Evolutionary conservation across 768 basidiomycete species (phyloP), one percentile per base, ranked within the genome.

Genomic region (Inosperma sp.): DNA sequence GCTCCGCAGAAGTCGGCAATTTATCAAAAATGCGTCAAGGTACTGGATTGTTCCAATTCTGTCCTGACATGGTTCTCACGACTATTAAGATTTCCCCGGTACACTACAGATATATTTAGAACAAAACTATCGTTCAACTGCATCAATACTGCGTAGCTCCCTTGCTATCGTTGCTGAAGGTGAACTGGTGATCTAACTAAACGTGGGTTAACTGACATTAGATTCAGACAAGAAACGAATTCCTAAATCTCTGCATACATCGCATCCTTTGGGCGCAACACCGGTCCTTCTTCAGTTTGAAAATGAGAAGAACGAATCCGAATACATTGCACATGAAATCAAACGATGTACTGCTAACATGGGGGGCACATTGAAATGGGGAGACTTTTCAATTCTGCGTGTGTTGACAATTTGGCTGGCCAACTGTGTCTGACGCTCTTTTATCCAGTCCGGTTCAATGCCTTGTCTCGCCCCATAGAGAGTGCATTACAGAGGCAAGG

Each of bases 321-420:
- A 69, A 19, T 86, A 82, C 59, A 83, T 93, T 43, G 88, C 88
- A 2, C 62, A 69, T 1, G 88, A 93, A 64, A 87, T 93, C 65
- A 89, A 86, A 62, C 72, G 88, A 23, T 56, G 87, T 19, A 75
- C 85, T n/a, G 86, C 87, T 0, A 74, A 80, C 52, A 82, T 82
- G 56, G 90, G 89, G 13, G 87, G 86, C 1, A 68, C 79, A 40
- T 66, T 94, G 10, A 70, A 68, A 16, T 91, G 81, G 74, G 79
- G 79, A 21, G 91, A 93, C 64, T 88, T 90, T 63, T 88, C 81
- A 5, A 75, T 94, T n/a, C 74, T 94, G n/a, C 69, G 88, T 89
- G 55, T 58, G 86, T 70, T 30, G 7, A 17, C 26, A 19, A 30
- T 12, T 39, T 31, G 25, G 16, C 30, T 23, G 31, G 42, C 14